Conservation (phyloP, 257 asterid species). For the Ehretia macrophylla region DNA sequence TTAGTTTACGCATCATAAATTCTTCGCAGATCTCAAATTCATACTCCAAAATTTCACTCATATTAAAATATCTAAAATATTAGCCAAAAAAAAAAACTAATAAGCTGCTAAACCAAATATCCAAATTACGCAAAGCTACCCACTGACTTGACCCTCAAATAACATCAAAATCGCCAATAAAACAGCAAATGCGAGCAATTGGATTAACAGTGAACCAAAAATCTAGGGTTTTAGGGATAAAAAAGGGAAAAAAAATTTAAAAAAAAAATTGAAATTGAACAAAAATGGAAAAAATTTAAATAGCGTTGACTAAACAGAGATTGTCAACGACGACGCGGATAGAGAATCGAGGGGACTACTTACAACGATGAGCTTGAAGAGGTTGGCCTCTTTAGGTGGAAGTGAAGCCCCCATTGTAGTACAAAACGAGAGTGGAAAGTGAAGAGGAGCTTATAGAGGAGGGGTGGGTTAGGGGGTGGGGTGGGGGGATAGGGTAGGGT, state of each 20-base stretch:
- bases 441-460: constrained; percentile 16
- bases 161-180: background rate
- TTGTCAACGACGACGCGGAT: constrained; percentile 12
- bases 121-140: too few relatives aligned
- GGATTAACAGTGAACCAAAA: background rate
- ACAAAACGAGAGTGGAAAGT: background rate
- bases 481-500: constrained; percentile 9
- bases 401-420: constrained; percentile 80
- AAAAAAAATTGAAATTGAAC: background rate
- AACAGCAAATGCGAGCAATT: background rate
- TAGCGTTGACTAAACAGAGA: constrained; percentile 15
- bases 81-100: too few relatives aligned
- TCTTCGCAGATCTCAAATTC: too few relatives aligned
- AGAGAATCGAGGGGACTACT: constrained; percentile 36
- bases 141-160: too few relatives aligned
- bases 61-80: too few relatives aligned
- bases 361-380: constrained; percentile 95
- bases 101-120: too few relatives aligned
- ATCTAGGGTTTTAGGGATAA: constrained; percentile 23
- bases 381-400: constrained; percentile 98
- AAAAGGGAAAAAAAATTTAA: background rate
- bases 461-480: constrained; percentile 16
- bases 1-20: too few relatives aligned
- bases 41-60: too few relatives aligned
- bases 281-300: constrained; percentile 2